Evolutionary conservation across 2,329 filamentous ascomycete genomes (phyloP).

Genomic region (Calonectria fujianensis): DNA sequence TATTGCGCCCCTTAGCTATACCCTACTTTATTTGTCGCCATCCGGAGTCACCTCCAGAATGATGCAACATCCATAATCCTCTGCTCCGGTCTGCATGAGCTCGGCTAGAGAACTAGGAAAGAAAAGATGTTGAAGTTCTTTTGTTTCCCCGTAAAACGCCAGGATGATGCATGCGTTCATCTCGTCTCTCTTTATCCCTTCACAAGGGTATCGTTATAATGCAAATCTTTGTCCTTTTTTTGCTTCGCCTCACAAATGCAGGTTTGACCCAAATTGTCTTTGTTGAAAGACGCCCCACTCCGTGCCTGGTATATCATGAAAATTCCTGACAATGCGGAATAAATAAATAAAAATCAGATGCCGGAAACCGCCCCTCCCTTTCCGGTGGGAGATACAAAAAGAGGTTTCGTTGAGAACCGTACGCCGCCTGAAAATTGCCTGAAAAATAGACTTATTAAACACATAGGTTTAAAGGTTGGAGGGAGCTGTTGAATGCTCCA

Average conservation of each 20-base stretch:
- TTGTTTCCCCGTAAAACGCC: constrained; percentile 66
- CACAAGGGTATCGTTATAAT: constrained; percentile 64
- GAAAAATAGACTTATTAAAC: constrained; percentile 63
- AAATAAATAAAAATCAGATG: constrained; percentile 56
- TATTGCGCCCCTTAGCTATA: constrained; percentile 43
- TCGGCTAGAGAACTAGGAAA: constrained; percentile 66
- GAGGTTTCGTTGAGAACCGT: constrained; percentile 69
- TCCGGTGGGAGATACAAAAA: constrained; percentile 58
- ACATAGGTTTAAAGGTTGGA: constrained; percentile 59
- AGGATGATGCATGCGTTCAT: constrained; percentile 55
- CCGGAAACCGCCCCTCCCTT: constrained; percentile 61
- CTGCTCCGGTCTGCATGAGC: constrained; percentile 60
- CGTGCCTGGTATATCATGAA: constrained; percentile 61
- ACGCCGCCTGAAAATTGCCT: constrained; percentile 63
- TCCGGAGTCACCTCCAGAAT: constrained; percentile 46
- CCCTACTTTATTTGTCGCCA: constrained; percentile 38
- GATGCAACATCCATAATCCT: constrained; percentile 45
- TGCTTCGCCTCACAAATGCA: constrained; percentile 63
- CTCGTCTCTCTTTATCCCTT: constrained; percentile 58
- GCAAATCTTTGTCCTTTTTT: constrained; percentile 60
- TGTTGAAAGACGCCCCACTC: constrained; percentile 69
- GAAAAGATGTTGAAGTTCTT: constrained; percentile 71
- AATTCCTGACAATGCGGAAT: constrained; percentile 52
- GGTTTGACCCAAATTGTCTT: constrained; percentile 62
- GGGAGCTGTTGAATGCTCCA: constrained; percentile 66